Evolutionary conservation across 202 grass and related monocot species (phyloP).

Genomic region (Schoenoplectus triqueter): DNA sequence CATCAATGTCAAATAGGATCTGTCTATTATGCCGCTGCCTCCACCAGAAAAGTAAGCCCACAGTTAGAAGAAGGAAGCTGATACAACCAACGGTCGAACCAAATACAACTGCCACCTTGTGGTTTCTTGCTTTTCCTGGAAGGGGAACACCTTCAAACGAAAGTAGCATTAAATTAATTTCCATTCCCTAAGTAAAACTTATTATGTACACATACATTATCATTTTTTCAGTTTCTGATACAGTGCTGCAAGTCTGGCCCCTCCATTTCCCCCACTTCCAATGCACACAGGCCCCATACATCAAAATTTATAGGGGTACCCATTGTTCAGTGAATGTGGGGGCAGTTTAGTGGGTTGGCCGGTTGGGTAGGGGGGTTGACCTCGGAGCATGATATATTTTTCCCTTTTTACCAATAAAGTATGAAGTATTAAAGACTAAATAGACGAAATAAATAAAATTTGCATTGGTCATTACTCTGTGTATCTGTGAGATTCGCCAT

Average conservation of each 20-base stretch:
- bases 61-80: constrained; percentile 55
- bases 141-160: constrained; percentile 40
- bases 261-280: too few species aligned
- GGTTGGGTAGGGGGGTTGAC: too few species aligned
- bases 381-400: too few species aligned
- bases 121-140: constrained; percentile 50
- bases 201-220: background rate
- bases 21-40: constrained; percentile 63
- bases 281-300: too few species aligned
- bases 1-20: constrained; percentile 80
- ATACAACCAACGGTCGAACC: constrained; percentile 54
- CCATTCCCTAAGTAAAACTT: background rate
- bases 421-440: background rate
- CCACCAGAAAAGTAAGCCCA: constrained; percentile 75
- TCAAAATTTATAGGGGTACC: too few species aligned
- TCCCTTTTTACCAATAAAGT: background rate
- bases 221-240: too few species aligned
- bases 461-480: constrained; percentile 44
- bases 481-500: constrained; percentile 59
- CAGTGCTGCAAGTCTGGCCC: too few species aligned
- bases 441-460: background rate
- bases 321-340: too few species aligned
- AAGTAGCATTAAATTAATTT: background rate
- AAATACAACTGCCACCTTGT: constrained; percentile 70
- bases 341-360: too few species aligned